Percentiles rank a stretch among this genome's conserved stretches.
Conservation (phyloP, 1,139 yeast species). For the Geotrichum citri-aurantii region DNA sequence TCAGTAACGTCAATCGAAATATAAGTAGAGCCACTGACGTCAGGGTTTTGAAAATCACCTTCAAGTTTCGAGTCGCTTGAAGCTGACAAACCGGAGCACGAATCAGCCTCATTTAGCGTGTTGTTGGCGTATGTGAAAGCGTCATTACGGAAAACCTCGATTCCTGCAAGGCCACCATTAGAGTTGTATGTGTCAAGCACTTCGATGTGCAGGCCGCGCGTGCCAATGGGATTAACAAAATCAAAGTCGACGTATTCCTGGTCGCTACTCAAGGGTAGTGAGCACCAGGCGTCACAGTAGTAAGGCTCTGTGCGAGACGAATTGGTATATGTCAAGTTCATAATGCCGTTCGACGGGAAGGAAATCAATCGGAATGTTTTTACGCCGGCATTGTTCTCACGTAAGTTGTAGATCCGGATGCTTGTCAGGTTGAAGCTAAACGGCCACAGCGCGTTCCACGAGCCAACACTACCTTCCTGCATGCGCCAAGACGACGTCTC, state of each 20-base stretch:
- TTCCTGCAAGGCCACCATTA: conserved; percentile 63
- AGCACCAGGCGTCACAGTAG: conserved; percentile 85
- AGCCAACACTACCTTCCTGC: conserved; percentile 48
- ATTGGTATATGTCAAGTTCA: conserved; percentile 83
- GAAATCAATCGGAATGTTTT: conserved; percentile 67
- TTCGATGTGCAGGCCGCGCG: conserved; percentile 58
- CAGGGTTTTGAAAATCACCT: conserved; percentile 21
- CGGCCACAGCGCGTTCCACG: conserved; percentile 63
- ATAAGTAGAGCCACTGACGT: conserved; percentile 31
- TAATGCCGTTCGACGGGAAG: conserved; percentile 76
- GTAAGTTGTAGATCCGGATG: conserved; percentile 59
- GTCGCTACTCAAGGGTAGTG: conserved; percentile 45
- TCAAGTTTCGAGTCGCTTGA: conserved; percentile 24
- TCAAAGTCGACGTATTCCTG: conserved; percentile 69
- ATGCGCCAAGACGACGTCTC: conserved; percentile 51
- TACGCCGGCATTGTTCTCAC: conserved; percentile 48
- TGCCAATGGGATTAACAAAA: conserved; percentile 63
- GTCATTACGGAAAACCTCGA: conserved; percentile 61
- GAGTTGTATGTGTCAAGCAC: conserved; percentile 65
- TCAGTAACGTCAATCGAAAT: conserved; percentile 37
- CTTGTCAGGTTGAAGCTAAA: conserved; percentile 61
- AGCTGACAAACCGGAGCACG: conserved; percentile 24
- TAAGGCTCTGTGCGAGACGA: conserved; percentile 47
- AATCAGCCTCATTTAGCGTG: conserved; percentile 58
- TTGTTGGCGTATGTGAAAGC: conserved; percentile 67